Conservation (phyloP, 1,139 yeast species). For the Saccharomycopsis hybrid region DNA sequence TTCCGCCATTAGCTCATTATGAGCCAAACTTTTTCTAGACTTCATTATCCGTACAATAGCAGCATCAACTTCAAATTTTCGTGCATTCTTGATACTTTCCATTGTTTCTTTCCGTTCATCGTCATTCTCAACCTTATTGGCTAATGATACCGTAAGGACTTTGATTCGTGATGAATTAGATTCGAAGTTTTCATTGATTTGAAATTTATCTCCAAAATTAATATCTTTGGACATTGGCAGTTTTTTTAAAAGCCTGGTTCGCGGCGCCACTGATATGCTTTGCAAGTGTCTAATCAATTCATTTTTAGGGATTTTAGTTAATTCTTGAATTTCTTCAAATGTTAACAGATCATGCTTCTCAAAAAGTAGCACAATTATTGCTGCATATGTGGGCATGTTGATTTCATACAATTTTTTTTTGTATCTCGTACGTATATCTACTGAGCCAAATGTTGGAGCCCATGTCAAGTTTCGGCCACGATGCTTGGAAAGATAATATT, state of each 20-base stretch:
- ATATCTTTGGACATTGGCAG: conserved; percentile 73
- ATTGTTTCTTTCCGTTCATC: conserved; percentile 36
- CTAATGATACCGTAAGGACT: conserved; percentile 59
- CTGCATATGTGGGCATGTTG: conserved; percentile 76
- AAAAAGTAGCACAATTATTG: conserved; percentile 68
- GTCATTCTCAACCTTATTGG: conserved; percentile 30
- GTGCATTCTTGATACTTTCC: conserved; percentile 35
- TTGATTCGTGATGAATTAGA: conserved; percentile 69
- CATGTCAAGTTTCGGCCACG: conserved; percentile 72
- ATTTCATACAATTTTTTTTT: conserved; percentile 70
- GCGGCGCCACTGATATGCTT: conserved; percentile 81
- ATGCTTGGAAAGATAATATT: conserved; percentile 54
- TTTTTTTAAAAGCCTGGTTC: conserved; percentile 65
- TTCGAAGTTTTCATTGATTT: conserved; percentile 64
- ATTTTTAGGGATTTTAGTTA: conserved; percentile 64
- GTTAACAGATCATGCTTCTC: conserved; percentile 48
- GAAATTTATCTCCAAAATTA: conserved; percentile 55
- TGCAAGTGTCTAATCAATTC: conserved; percentile 76
- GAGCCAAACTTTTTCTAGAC: conserved; percentile 53
- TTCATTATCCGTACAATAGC: conserved; percentile 89
- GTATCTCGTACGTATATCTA: conserved; percentile 65
- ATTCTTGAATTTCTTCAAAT: conserved; percentile 53
- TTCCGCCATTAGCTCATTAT: conserved; percentile 61
- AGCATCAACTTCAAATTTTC: conserved; percentile 70
- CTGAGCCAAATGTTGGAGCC: conserved; percentile 80